Evolutionary conservation across 805 yeast genomes (phyloP), one percentile per base, ranked within the genome.

Genomic region (Candida wancherniae): DNA sequence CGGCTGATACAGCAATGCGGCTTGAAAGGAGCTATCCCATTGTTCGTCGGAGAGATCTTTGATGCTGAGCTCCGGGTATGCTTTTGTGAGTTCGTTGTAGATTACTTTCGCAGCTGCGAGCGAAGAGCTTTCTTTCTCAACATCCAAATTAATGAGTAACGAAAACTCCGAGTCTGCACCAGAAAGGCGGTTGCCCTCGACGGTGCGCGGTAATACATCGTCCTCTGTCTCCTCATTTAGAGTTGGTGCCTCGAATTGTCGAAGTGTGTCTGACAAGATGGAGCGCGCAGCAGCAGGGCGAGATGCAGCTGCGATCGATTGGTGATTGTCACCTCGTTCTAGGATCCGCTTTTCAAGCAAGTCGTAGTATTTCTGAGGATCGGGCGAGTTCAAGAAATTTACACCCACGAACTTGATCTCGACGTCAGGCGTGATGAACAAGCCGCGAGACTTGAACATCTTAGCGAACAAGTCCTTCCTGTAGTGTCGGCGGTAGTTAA

Each of bases 311-410:
- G 80, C 78, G 23, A 92, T 84, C 1, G 92, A 75, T 53, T 85
- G 95, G 53, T 92, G 98, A 39, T 83, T 80, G 48, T 86, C 86
- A 1, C 96, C 97, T 46, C 98, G 69, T 1, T 50, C 49, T 4
- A 67, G 24, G 0, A 90, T 81, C 33, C 97, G 67, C 1, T 62
- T 51, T 4, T 61, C 55, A 0, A 96, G 83, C 1, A 79, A 35
- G 1, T 63, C 42, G 71, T 75, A 70, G 1, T 77, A 45, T 1
- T 50, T 38, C 11, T 57, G 47, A 3, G 56, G 50, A 4, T 54
- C 41, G 18, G 44, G 38, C 5, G 36, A 22, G 1, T 71, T 67
- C 8, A 79, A 51, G 51, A 84, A 90, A 42, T 86, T 80, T 28
- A 88, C 47, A 14, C 84, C 84, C 14, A 90, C 66, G 29, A 74